phyloP scores from a whole-genome alignment of 306 rosid species.

The Casuarina cunninghamiana region DNA sequence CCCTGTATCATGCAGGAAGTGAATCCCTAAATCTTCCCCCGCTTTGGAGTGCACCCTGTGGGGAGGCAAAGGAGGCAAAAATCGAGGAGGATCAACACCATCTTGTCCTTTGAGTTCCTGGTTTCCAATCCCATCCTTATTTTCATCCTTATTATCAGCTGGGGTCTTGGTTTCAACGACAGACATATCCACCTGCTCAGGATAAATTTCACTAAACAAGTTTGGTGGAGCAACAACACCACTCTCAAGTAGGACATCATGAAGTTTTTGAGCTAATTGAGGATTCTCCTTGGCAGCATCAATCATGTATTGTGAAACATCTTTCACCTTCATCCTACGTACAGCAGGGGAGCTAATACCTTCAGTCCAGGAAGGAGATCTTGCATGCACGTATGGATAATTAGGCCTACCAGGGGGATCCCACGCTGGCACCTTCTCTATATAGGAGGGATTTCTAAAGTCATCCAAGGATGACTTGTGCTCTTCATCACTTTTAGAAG shows the following conservation, averaged over 20 bases:
- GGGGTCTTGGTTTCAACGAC: conserved; percentile 42
- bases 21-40: conserved; percentile 61
- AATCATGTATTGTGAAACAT: conserved; percentile 94
- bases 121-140: conserved; percentile 35
- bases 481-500: conserved; percentile 42
- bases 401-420: conserved; percentile 54
- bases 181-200: conserved; percentile 50
- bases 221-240: conserved; percentile 94
- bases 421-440: conserved; percentile 41
- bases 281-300: conserved; percentile 98
- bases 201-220: conserved; percentile 75
- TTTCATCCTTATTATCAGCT: conserved; percentile 46
- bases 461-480: conserved; percentile 31
- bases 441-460: conserved; percentile 36
- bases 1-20: conserved; percentile 47
- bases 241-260: conserved; percentile 87
- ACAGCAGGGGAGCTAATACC: conserved; percentile 85
- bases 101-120: conserved; percentile 42
- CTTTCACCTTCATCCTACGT: conserved; percentile 74
- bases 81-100: conserved; percentile 35
- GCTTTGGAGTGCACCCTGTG: conserved; percentile 49
- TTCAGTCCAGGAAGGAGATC: conserved; percentile 99
- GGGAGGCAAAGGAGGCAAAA: conserved; percentile 71
- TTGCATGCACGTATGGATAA: conserved; percentile 55
- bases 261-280: conserved; percentile 85